Base-by-base conservation (phyloP, 768 basidiomycete species). In the Mycena polygramma region DNA sequence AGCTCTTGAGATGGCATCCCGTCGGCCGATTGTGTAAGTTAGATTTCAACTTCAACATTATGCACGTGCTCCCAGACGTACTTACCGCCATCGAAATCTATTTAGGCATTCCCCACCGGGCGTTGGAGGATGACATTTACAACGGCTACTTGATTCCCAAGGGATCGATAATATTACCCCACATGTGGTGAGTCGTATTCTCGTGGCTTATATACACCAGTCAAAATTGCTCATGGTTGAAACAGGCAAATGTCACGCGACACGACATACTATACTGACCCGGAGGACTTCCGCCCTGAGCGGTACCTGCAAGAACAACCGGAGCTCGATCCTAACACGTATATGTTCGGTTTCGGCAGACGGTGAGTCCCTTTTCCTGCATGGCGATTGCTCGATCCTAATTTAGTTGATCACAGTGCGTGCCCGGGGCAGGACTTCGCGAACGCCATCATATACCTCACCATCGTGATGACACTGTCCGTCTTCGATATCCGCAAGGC, bases 341-440 rank as follows among this genome's bases (percentile, higher is more conserved):
- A 82, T 51, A 82, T 82, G 55, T 87, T 85, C 57, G 86, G 86
- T 2, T 87, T 85, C 55, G 86, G 87, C 10, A 75, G 87, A 74
- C 80, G 86, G 78, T 77, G 52, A 24, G 75, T 46, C 35, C 17
- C 20, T 1, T 2, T 49, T 64, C 22, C 52, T 24, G 59, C 41
- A 41, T 30, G 15, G 19, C 10, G 13, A 46, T 13, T 39, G 15
- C 14, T 7, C 11, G 22, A 8, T 43, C 15, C 35, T 57, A 20
- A 19, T 30, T 30, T 30, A 30, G 30, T 6, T 51, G 46, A 43
- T 13, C 52, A 7, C 26, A 63, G 77, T 8, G 70, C 75, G 11
- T 79, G 79, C 67, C 79, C 80, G 48, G 81, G 81, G 11, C 73
- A 73, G 10, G 75, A 77, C 53, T 69, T 81, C 35, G 80, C 77